Base-by-base conservation (phyloP, 805 yeast genomes). In the Schwanniomyces sp. region DNA sequence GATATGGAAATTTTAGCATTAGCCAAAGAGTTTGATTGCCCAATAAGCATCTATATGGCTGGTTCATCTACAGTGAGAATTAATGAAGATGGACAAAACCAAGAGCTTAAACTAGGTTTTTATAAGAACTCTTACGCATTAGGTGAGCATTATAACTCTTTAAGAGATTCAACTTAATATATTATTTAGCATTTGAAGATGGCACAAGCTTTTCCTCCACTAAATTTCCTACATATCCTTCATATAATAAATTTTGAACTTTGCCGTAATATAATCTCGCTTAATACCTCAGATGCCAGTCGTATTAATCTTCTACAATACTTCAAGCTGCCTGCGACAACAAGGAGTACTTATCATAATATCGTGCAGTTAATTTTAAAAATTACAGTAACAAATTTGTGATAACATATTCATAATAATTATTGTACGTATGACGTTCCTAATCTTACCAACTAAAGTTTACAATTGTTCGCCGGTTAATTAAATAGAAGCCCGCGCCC, bases 141-240 rank as follows among this genome's bases (percentile, higher is more conserved):
- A 21, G 99, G 99, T 25, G 98, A 91, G 68, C 99, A 92, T 69
- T 92, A 92, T 67, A 92, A 92, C 63, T 89, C 97, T 26, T 59
- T 72, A 32, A 54, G 70, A 32, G 62, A 61, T 40, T 32, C 46
- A 8, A 18, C 42, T 40, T n/a, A 32, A 32, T 27, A 27, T 8
- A 3, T 7, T 7, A 26, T 27, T 17, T 41, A 27, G 27, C 24
- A 21, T 21, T 21, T 21, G 24, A 21, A 4, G 24, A 21, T 3
- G 24, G 3, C 5, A 21, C 24, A 4, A n/a, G 3, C 5, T 21
- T 21, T 21, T 21, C 24, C 24, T 21, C 5, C 24, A 21, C 5
- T 21, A 21, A 21, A 27, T 27, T 11, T 27, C 12, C 6, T 27
- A 27, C 12, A 27, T 32, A 32, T 32, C 17, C 36, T 16, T 14